Evolutionary conservation across 306 rosid genomes (phyloP).

Genomic region (Datisca glomerata): DNA sequence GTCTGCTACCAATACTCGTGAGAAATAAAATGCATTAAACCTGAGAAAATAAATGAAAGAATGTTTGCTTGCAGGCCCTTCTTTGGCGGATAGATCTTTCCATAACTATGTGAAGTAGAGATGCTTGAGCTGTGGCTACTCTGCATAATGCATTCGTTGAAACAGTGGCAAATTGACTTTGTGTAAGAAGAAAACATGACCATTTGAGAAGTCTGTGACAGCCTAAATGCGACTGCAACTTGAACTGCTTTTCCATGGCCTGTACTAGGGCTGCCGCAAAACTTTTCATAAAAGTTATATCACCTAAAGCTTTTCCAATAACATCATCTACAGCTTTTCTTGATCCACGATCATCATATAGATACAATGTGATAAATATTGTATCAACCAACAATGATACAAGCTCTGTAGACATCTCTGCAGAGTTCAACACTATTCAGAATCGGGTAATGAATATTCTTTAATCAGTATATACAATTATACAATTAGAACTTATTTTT

Average conservation of each 20-base stretch:
- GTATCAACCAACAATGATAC: constrained; percentile 48
- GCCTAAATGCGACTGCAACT: constrained; percentile 56
- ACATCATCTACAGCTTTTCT: constrained; percentile 75
- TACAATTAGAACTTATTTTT: background rate
- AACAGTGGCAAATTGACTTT: constrained; percentile 52
- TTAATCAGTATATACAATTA: background rate
- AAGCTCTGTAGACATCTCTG: constrained; percentile 57
- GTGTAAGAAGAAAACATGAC: constrained; percentile 65
- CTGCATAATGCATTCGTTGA: constrained; percentile 83
- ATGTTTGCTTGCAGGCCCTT: constrained; percentile 53
- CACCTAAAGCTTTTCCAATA: constrained; percentile 47
- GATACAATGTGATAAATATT: constrained; percentile 45
- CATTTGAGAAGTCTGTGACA: constrained; percentile 72
- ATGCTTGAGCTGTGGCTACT: constrained; percentile 64
- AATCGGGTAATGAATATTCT: too few species aligned
- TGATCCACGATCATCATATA: constrained; percentile 76
- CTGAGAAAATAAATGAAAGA: constrained; percentile 64
- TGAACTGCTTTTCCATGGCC: constrained; percentile 73
- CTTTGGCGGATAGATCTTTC: constrained; percentile 45
- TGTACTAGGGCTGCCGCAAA: constrained; percentile 85
- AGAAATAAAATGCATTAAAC: constrained; percentile 24
- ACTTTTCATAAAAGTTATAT: constrained; percentile 63
- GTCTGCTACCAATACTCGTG: background rate
- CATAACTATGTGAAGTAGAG: constrained; percentile 38
- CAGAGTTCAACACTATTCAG: constrained; percentile 16